A percentile compares a stretch with the other conserved stretches of the same genome.
Conservation (phyloP, 352 stramenopile species). For the Phytophthora citricola region DNA sequence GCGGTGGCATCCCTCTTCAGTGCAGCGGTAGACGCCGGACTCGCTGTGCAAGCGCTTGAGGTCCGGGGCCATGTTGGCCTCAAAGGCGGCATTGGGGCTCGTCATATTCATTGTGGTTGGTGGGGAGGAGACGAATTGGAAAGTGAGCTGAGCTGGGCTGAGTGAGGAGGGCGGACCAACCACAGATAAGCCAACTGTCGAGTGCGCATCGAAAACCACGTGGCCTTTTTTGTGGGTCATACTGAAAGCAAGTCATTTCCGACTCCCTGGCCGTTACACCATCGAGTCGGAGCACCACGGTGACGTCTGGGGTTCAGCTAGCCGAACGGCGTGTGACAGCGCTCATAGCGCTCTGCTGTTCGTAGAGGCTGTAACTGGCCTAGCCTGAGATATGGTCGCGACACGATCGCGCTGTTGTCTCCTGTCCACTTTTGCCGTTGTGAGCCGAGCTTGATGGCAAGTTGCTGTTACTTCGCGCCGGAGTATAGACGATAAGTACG, state of each 20-base stretch:
- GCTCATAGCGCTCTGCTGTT: constrained; percentile 26
- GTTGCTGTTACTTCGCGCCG: constrained; percentile 24
- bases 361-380: constrained; percentile 27
- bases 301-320: constrained; percentile 36
- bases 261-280: constrained; percentile 24
- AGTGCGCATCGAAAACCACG: constrained; percentile 8
- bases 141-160: constrained; percentile 20
- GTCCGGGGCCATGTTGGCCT: constrained; percentile 22
- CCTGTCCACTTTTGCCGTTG: constrained; percentile 35
- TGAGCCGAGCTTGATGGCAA: constrained; percentile 12
- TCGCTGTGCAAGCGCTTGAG: constrained; percentile 29
- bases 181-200: constrained; percentile 13
- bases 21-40: constrained; percentile 28
- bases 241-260: constrained; percentile 35
- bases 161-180: constrained; percentile 25
- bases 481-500: not conserved
- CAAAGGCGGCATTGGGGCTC: constrained; percentile 5
- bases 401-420: not conserved
- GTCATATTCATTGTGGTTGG: constrained; percentile 22
- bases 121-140: constrained; percentile 20
- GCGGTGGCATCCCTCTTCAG: constrained; percentile 35
- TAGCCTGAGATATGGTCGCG: constrained; percentile 33
- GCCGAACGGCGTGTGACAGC: constrained; percentile 39
- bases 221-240: constrained; percentile 12
- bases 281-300: constrained; percentile 27